Percentiles rank a stretch among this genome's conserved stretches.
Evolutionary conservation across 805 yeast species (phyloP).

Genomic region (Debaryomyces castellii): DNA sequence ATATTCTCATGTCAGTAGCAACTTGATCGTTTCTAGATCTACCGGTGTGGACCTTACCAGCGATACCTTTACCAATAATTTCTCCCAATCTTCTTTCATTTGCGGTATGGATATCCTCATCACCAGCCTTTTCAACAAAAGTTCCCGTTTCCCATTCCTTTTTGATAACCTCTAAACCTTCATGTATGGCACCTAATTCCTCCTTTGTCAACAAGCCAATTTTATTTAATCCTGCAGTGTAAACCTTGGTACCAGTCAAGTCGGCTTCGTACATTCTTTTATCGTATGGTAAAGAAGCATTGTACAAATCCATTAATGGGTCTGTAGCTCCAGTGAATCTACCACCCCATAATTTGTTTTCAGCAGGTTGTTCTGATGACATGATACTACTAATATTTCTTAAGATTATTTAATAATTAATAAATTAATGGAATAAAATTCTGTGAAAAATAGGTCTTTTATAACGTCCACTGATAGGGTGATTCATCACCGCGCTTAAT

Average conservation of each 20-base stretch:
- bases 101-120: slow-evolving; percentile 98
- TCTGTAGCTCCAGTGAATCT: slow-evolving; percentile 96
- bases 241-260: slow-evolving; percentile 89
- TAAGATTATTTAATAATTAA: neutral
- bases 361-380: slow-evolving; percentile 49
- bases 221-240: slow-evolving; percentile 82
- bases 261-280: slow-evolving; percentile 93
- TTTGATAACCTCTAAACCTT: slow-evolving; percentile 70
- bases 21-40: slow-evolving; percentile 98
- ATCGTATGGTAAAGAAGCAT: slow-evolving; percentile 95
- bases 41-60: slow-evolving; percentile 99
- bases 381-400: slow-evolving; percentile 14
- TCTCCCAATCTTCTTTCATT: slow-evolving; percentile 98
- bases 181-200: slow-evolving; percentile 79
- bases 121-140: slow-evolving; percentile 80
- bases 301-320: slow-evolving; percentile 95
- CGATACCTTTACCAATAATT: slow-evolving; percentile 85
- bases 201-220: slow-evolving; percentile 69
- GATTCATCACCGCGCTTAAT: slow-evolving; percentile 9
- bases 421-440: neutral
- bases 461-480: slow-evolving; percentile 1
- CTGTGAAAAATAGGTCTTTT: slow-evolving; percentile 1
- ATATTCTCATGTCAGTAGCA: slow-evolving; percentile 97
- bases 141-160: slow-evolving; percentile 75
- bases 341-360: slow-evolving; percentile 94